Conservation (phyloP, 768 basidiomycete species). For the Lentinula boryana region DNA sequence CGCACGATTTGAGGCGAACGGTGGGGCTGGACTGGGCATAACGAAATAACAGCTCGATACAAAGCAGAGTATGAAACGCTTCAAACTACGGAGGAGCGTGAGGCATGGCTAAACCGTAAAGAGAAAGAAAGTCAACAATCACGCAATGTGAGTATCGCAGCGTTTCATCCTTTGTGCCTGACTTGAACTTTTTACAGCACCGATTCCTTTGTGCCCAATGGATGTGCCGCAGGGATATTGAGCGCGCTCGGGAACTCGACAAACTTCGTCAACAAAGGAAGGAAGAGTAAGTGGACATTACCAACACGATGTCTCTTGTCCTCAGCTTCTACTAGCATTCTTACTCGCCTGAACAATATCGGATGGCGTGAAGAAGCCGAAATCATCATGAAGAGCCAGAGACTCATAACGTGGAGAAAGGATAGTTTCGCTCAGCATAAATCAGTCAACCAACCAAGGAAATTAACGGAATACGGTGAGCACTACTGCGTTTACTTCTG, state of each 20-base stretch:
- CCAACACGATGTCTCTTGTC: neutral
- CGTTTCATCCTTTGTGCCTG: too few relatives aligned
- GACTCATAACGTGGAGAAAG: neutral
- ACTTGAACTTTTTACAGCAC: neutral
- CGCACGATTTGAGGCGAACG: neutral
- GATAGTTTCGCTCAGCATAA: neutral
- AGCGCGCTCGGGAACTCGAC: neutral
- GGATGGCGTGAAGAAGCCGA: conserved; percentile 1
- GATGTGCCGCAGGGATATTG: neutral
- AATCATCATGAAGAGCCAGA: neutral
- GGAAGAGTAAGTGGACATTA: neutral
- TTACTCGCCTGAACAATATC: neutral
- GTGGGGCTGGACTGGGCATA: neutral
- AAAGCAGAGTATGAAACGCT: neutral
- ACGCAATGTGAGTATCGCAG: neutral
- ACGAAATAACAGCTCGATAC: neutral
- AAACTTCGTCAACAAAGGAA: neutral
- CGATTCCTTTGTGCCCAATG: neutral
- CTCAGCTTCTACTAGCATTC: neutral
- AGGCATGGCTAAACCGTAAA: neutral
- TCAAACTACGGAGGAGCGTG: neutral
- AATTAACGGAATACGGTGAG: neutral
- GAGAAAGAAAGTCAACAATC: neutral
- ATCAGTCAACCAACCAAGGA: neutral
- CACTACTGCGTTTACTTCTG: too few relatives aligned